These are phyloP conservation scores for Brassica nigra DNA, from an alignment of 345 rosid genomes.

Conservation along the genomic window DNA sequence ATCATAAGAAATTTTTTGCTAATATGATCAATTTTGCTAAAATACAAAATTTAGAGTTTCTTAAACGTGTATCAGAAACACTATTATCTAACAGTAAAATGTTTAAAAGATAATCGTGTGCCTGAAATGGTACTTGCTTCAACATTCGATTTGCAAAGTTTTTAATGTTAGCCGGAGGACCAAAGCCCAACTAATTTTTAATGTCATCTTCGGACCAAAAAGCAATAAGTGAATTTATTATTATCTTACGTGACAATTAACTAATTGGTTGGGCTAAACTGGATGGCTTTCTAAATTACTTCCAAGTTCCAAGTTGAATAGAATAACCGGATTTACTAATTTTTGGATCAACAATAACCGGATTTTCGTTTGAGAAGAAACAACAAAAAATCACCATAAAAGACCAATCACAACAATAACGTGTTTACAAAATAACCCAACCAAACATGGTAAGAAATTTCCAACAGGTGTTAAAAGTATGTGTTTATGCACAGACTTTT, in stretches of 20 bases:
- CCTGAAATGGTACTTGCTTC: neutral
- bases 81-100: neutral
- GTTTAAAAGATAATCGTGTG: neutral
- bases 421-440: conserved; percentile 16
- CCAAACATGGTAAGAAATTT: neutral
- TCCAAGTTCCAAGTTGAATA: neutral
- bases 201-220: no score
- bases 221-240: no score
- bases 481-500: neutral
- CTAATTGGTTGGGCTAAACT: neutral
- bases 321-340: neutral
- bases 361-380: neutral
- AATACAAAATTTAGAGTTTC: no score
- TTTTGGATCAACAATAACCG: neutral
- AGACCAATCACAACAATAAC: neutral
- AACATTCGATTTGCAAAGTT: neutral
- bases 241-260: neutral
- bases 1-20: neutral
- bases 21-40: neutral
- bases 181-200: neutral
- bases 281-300: neutral
- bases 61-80: neutral
- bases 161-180: neutral
- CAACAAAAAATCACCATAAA: neutral
- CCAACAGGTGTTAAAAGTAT: neutral